phyloP scores from a whole-genome alignment of 257 asterid genomes.

The Mentha longifolia region DNA sequence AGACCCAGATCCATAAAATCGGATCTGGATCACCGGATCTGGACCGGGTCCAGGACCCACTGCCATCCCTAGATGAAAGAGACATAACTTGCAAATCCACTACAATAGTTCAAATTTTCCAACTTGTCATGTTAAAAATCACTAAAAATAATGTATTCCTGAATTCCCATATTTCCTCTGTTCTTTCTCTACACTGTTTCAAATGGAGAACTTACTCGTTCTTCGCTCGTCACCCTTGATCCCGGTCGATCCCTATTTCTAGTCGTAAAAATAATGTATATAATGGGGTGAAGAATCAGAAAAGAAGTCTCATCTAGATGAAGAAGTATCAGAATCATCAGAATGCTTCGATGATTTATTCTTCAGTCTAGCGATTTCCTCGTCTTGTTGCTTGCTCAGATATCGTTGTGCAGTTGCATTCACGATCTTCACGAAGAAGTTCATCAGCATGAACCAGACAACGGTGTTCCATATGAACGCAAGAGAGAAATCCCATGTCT shows the following conservation, averaged over 20 bases:
- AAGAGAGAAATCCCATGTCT: slow-evolving; percentile 68
- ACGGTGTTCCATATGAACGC: slow-evolving; percentile 70
- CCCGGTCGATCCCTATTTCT: slow-evolving; percentile 34
- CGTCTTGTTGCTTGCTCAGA: slow-evolving; percentile 62
- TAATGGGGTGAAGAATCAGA: slow-evolving; percentile 13
- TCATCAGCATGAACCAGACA: slow-evolving; percentile 76
- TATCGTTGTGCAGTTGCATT: slow-evolving; percentile 67
- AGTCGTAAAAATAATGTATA: neutral
- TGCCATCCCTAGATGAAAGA: neutral
- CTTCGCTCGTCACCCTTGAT: slow-evolving; percentile 25
- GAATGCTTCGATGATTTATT: slow-evolving; percentile 42
- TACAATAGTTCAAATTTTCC: slow-evolving; percentile 16
- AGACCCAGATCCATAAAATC: no score
- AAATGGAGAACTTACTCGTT: slow-evolving; percentile 29
- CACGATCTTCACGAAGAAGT: slow-evolving; percentile 69
- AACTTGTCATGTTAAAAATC: slow-evolving; percentile 20
- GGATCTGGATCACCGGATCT: no score
- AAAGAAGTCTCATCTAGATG: slow-evolving; percentile 36
- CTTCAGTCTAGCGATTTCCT: slow-evolving; percentile 60
- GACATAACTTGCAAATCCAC: neutral
- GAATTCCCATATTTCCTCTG: slow-evolving; percentile 17
- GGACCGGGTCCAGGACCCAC: no score
- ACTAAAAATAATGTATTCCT: slow-evolving; percentile 4
- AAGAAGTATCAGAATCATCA: slow-evolving; percentile 45
- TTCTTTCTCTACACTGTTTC: slow-evolving; percentile 34